Evolutionary conservation across 1,284 basidiomycete genomes (phyloP), one percentile per base, ranked within the genome.

Genomic region (Mrakiaceae sp.): DNA sequence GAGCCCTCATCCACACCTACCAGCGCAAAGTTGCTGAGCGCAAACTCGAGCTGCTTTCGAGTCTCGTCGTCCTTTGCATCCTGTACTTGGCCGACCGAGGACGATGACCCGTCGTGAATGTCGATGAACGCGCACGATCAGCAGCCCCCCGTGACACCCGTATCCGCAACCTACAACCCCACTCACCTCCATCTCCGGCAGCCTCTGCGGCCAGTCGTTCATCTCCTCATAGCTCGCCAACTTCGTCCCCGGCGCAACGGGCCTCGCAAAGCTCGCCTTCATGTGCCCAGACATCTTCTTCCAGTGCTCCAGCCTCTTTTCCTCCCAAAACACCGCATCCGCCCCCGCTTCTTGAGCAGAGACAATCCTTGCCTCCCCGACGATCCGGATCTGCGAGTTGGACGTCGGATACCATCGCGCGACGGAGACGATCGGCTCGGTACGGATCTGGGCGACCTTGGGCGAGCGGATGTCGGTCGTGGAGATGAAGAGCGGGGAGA

Each of bases 351-450:
- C 63, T 5, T 60, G 11, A 6, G 63, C 27, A 4, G 8, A 6
- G 44, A 66, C 48, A 43, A 66, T 52, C 9, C 47, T 55, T 2
- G 47, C 56, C 1, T 48, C 14, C 4, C 64, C 64, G 10, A 53
- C 42, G 50, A 66, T 51, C 10, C 64, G 48, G 50, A 66, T 52
- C 60, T 66, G 64, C 5, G 54, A 16, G 60, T 66, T 66, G 40
- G 60, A 49, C 12, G 64, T 58, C 5, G 64, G 64, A n/a, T 58
- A 51, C 64, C 64, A 66, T 60, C 64, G 62, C 10, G 39, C 49
- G 52, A 62, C 53, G 12, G 55, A 51, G 42, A 53, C 60, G 44
- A 12, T 39, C 12, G 27, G 49, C 3, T 39, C n/a, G 7, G 43
- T 43, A 43, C 55, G 55, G 14, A 66, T 48, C 55, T 66, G 50